Conservation (phyloP, 345 rosid species). For the Euphorbia peplus region DNA sequence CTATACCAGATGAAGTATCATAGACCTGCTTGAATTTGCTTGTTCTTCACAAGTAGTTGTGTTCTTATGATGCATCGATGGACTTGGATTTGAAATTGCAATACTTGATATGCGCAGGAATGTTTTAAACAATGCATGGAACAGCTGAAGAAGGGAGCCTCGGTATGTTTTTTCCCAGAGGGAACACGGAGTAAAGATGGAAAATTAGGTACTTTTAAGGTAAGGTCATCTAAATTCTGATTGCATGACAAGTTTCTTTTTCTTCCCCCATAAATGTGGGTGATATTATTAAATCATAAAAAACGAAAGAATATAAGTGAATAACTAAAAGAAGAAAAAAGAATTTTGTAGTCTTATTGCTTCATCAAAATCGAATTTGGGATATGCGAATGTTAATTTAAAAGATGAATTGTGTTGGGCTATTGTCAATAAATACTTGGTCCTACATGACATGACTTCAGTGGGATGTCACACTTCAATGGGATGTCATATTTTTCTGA, state of each 20-base stretch:
- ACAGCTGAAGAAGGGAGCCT: constrained; percentile 71
- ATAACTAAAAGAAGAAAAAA: background rate
- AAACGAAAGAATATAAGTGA: background rate
- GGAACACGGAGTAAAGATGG: constrained; percentile 95
- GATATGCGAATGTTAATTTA: background rate
- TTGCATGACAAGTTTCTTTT: background rate
- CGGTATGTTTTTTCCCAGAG: constrained; percentile 87
- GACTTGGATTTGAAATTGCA: constrained; percentile 15
- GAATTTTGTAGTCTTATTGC: background rate
- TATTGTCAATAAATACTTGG: background rate
- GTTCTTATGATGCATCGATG: background rate
- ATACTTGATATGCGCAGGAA: constrained; percentile 45
- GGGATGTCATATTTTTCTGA: background rate
- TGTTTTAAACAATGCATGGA: constrained; percentile 84
- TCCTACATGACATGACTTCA: background rate
- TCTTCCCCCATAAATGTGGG: background rate
- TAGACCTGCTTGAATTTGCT: background rate
- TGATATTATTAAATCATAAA: background rate
- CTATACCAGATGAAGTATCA: background rate
- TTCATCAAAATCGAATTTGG: background rate
- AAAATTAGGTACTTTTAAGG: constrained; percentile 81
- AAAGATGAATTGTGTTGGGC: background rate
- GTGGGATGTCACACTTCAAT: background rate
- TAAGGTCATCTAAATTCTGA: constrained; percentile 25
- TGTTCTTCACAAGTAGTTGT: background rate